Conservation (phyloP, 345 rosid species). For the Salix exigua region DNA sequence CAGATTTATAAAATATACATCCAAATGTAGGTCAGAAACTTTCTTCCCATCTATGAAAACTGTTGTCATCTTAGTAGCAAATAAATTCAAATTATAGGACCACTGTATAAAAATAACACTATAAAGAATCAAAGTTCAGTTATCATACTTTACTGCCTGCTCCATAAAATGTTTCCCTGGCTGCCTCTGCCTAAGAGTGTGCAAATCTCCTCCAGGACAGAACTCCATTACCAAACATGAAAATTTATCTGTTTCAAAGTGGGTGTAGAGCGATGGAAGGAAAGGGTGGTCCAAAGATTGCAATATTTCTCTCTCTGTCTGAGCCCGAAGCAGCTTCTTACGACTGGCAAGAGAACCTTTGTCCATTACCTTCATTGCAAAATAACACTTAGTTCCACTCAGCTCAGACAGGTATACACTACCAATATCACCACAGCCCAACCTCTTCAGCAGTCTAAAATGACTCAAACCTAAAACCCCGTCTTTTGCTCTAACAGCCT, state of each 20-base stretch:
- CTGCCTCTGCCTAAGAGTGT: conserved; percentile 88
- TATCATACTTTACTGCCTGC: conserved; percentile 84
- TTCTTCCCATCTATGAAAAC: neutral
- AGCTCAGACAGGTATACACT: conserved; percentile 89
- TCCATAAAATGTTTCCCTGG: conserved; percentile 83
- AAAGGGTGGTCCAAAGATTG: conserved; percentile 88
- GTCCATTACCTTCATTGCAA: conserved; percentile 97
- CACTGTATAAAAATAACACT: conserved; percentile 8
- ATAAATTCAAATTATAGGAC: conserved; percentile 5
- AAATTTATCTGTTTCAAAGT: conserved; percentile 90
- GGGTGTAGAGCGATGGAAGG: conserved; percentile 82
- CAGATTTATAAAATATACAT: conserved; percentile 2
- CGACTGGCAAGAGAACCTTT: conserved; percentile 83
- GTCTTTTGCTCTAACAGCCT: conserved; percentile 63
- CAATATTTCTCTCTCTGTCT: conserved; percentile 86
- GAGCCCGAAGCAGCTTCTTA: conserved; percentile 88
- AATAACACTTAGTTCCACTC: conserved; percentile 77
- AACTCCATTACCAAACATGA: conserved; percentile 92
- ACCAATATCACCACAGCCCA: conserved; percentile 92
- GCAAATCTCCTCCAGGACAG: conserved; percentile 92
- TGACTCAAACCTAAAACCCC: conserved; percentile 74
- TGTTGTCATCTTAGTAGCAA: neutral
- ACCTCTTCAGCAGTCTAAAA: conserved; percentile 77
- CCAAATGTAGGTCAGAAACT: neutral
- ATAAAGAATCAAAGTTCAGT: conserved; percentile 12